Conservation (phyloP, 495 filamentous ascomycete species). For the Talaromyces thailandensis region DNA sequence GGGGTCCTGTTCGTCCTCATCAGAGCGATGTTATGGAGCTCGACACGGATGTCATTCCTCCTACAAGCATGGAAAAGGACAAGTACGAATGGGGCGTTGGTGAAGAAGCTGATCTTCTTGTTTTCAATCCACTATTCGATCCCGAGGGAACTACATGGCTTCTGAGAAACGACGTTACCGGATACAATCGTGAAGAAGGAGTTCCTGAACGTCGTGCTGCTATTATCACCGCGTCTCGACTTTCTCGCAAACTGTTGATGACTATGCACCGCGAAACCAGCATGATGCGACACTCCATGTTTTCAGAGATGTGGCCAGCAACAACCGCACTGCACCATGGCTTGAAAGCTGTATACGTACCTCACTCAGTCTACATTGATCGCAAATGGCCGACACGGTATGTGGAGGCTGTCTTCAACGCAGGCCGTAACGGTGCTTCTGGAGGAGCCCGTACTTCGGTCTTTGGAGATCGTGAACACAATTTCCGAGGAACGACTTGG, state of each 20-base stretch:
- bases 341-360: conserved; percentile 88
- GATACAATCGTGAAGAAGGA: conserved; percentile 63
- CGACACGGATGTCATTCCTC: conserved; percentile 62
- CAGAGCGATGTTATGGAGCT: conserved; percentile 59
- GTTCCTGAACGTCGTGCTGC: conserved; percentile 74
- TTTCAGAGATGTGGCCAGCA: conserved; percentile 93
- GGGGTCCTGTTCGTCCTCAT: conserved; percentile 71
- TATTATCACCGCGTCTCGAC: conserved; percentile 77
- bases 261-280: conserved; percentile 88
- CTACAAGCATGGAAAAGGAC: conserved; percentile 64
- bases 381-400: conserved; percentile 77
- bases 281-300: conserved; percentile 75
- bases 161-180: conserved; percentile 79
- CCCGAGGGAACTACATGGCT: conserved; percentile 84
- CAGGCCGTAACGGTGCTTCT: conserved; percentile 69
- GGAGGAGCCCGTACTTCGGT: conserved; percentile 65
- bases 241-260: conserved; percentile 70
- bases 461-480: conserved; percentile 83
- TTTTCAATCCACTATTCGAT: conserved; percentile 89
- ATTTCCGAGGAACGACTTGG: conserved; percentile 83
- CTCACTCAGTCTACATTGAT: conserved; percentile 87
- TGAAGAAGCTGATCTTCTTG: conserved; percentile 89
- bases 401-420: conserved; percentile 77
- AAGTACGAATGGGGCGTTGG: conserved; percentile 81
- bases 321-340: conserved; percentile 85